Evolutionary conservation across 2,329 filamentous ascomycete genomes (phyloP), one percentile per base, ranked within the genome.

Genomic region (Cladosporium sp.): DNA sequence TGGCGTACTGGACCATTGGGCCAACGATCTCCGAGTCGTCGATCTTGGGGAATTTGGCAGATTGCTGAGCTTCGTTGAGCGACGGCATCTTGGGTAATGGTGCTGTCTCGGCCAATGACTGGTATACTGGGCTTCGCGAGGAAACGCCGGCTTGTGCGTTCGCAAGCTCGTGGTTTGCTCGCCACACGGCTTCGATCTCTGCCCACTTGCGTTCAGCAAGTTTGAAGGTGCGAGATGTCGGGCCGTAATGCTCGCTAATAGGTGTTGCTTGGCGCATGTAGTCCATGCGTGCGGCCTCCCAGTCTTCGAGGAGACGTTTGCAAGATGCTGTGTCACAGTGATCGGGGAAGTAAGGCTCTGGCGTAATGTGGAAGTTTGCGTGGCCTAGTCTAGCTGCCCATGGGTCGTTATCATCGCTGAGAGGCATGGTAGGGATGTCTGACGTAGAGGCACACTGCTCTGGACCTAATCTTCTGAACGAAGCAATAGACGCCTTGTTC

Each of bases 11-110:
- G 71, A 88, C 87, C 93, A 97, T 97, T 7, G 93, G 93, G 1
- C 93, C 93, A 53, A 97, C 92, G 75, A 97, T 96, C 77, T 96
- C 93, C 72, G 93, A 90, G 73, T 97, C 93, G 61, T 93, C 93
- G 34, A 94, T 86, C 71, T 89, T 88, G 26, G 93, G 93, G 73
- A 97, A 97, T 77, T 97, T 97, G 74, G 91, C 90, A 68, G 90
- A 85, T 74, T 82, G 80, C 77, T 84, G 77, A 64, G 89, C 83
- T 74, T 91, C 88, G 68, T 89, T 82, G 70, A 93, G 85, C 28
- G 86, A 84, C 0, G 90, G 90, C 69, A 93, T 87, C 65, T 86
- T 86, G 66, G 86, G 86, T 49, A 89, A 83, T 32, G 88, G 81
- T 65, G 84, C 80, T 36, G 73, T 83, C 75, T 79, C 84, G 72